These are phyloP conservation scores for Salix viminalis DNA, from an alignment of 345 rosid genomes.

Conservation along the genomic window DNA sequence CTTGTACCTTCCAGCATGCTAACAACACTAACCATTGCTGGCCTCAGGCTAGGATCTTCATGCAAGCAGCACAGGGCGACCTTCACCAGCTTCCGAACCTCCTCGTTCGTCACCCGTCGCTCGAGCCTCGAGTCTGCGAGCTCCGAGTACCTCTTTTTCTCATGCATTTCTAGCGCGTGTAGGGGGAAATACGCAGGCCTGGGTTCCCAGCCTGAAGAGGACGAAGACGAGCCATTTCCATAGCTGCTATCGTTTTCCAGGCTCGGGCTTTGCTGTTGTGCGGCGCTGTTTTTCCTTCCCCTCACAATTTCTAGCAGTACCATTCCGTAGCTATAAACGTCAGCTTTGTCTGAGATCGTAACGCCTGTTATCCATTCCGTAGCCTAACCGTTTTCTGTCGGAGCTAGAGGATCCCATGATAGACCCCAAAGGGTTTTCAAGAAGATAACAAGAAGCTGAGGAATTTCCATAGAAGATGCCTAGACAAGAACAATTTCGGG, in stretches of 20 bases:
- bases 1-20: constrained; percentile 7
- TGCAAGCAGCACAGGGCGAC: constrained; percentile 24
- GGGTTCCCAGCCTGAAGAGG: not conserved
- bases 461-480: constrained; percentile 62
- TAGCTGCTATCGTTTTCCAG: constrained; percentile 9
- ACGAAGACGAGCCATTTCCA: constrained; percentile 15
- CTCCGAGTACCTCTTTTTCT: constrained; percentile 52
- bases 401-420: constrained; percentile 30
- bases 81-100: constrained; percentile 19
- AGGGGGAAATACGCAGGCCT: constrained; percentile 59
- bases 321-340: not conserved
- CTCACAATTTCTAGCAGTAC: too few species aligned
- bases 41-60: constrained; percentile 22
- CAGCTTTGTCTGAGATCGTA: constrained; percentile 22
- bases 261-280: constrained; percentile 7
- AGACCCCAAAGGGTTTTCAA: constrained; percentile 60
- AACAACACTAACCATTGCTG: constrained; percentile 20
- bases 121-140: constrained; percentile 77
- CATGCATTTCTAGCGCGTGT: constrained; percentile 27
- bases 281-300: constrained; percentile 6
- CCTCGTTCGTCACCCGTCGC: constrained; percentile 52
- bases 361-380: constrained; percentile 27
- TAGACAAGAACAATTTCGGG: constrained; percentile 57
- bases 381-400: constrained; percentile 39
- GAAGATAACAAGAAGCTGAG: constrained; percentile 59